phyloP scores from a whole-genome alignment of 2,329 filamentous ascomycete species.

The Macrophomina pseudophaseolina region DNA sequence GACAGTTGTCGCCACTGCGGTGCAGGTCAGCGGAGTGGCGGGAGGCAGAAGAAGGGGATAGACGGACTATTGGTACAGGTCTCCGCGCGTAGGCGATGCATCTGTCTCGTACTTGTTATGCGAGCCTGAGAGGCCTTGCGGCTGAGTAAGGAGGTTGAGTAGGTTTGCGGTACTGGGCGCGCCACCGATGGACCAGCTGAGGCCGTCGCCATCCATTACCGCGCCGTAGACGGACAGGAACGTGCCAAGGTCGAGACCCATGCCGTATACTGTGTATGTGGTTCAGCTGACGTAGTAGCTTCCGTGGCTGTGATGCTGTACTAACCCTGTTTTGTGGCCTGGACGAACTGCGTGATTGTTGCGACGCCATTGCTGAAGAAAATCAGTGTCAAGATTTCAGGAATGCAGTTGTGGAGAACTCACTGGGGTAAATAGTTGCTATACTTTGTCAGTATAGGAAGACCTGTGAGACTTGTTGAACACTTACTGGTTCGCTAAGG shows the following conservation, averaged over 20 bases:
- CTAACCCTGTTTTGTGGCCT: slow-evolving; percentile 6
- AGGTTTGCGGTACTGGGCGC: background rate
- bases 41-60: no score
- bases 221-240: slow-evolving; percentile 16
- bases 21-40: background rate
- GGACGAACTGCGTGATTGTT: slow-evolving; percentile 6
- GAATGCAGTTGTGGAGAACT: background rate
- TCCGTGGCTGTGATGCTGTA: background rate
- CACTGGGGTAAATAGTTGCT: slow-evolving; percentile 9
- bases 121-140: slow-evolving; percentile 10
- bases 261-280: background rate
- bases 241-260: slow-evolving; percentile 4
- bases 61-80: slow-evolving; percentile 7
- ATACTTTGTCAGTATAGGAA: background rate
- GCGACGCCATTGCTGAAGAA: slow-evolving; percentile 11
- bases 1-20: slow-evolving; percentile 1
- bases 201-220: slow-evolving; percentile 13
- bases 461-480: background rate
- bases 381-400: background rate
- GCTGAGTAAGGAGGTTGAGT: slow-evolving; percentile 13
- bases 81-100: slow-evolving; percentile 6
- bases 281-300: background rate
- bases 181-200: slow-evolving; percentile 14
- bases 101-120: slow-evolving; percentile 18
- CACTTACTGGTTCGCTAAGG: slow-evolving; percentile 9